phyloP scores from a whole-genome alignment of 495 filamentous ascomycete genomes.

The Entonaema liquescens region DNA sequence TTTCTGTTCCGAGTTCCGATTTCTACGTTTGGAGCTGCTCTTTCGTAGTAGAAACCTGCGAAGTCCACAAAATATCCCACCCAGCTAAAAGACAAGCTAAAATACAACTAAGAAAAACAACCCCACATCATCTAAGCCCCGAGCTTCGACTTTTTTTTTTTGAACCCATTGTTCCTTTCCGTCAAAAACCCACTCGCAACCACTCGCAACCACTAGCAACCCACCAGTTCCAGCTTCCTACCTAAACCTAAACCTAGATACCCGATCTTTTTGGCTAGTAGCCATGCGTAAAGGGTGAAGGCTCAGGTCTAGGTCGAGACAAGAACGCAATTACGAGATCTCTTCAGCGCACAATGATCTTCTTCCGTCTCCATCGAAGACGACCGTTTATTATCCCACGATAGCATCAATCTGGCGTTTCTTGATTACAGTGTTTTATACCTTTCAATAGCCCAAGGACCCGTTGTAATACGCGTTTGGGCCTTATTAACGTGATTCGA shows the following conservation, averaged over 20 bases:
- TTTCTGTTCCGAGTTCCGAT: slow-evolving; percentile 30
- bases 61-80: not conserved
- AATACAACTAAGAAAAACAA: slow-evolving; percentile 1
- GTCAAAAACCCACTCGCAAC: slow-evolving; percentile 9
- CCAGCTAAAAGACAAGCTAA: not conserved
- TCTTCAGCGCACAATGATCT: slow-evolving; percentile 43
- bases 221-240: slow-evolving; percentile 1
- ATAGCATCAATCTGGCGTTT: slow-evolving; percentile 42
- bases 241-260: slow-evolving; percentile 16
- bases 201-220: not conserved
- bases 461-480: not conserved
- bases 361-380: slow-evolving; percentile 43
- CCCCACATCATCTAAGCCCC: slow-evolving; percentile 30
- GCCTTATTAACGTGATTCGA: slow-evolving; percentile 3
- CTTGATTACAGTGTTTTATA: slow-evolving; percentile 21
- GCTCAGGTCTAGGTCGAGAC: slow-evolving; percentile 24
- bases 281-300: slow-evolving; percentile 37
- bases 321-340: slow-evolving; percentile 29
- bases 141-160: not conserved
- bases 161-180: slow-evolving; percentile 10
- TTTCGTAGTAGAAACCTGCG: no score
- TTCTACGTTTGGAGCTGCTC: not conserved
- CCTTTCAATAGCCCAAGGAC: not conserved
- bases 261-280: slow-evolving; percentile 21
- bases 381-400: slow-evolving; percentile 48